A percentile compares a stretch with the other conserved stretches of the same genome.
Conservation (phyloP, 805 yeast genomes). For the Komagataella pseudopastoris region DNA sequence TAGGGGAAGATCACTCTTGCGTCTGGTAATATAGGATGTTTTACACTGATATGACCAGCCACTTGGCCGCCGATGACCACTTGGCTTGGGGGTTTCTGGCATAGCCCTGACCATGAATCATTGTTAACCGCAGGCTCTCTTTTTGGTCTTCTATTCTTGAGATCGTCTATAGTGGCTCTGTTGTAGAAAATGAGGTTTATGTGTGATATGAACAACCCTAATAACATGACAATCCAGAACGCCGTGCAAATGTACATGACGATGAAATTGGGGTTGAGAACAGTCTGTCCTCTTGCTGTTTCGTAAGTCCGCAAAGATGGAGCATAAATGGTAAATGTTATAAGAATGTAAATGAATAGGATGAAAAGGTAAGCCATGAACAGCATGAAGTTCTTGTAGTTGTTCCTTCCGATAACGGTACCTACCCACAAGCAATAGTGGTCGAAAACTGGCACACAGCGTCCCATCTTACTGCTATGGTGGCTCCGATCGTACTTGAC, state of each 20-base stretch:
- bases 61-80: not conserved
- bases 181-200: slow-evolving; percentile 30
- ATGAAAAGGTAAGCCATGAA: slow-evolving; percentile 25
- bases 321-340: slow-evolving; percentile 22
- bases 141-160: slow-evolving; percentile 13
- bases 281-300: slow-evolving; percentile 9
- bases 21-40: slow-evolving; percentile 15
- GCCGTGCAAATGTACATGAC: slow-evolving; percentile 30
- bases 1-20: slow-evolving; percentile 21
- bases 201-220: slow-evolving; percentile 26
- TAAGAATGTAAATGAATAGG: slow-evolving; percentile 24
- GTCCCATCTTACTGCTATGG: slow-evolving; percentile 42
- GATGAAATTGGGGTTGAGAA: slow-evolving; percentile 33
- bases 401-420: slow-evolving; percentile 50
- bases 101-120: not conserved
- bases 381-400: slow-evolving; percentile 46
- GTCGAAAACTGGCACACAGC: slow-evolving; percentile 66
- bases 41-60: slow-evolving; percentile 28
- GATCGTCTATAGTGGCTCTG: slow-evolving; percentile 46
- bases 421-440: slow-evolving; percentile 81
- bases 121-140: slow-evolving; percentile 4
- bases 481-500: slow-evolving; percentile 57
- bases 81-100: not conserved
- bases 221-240: slow-evolving; percentile 30
- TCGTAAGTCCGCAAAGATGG: slow-evolving; percentile 14